A percentile compares a stretch with the other conserved stretches of the same genome.
These are phyloP conservation scores for Hyaloscypha hepaticicola DNA, from an alignment of 495 filamentous ascomycete genomes.

Conservation along the genomic window DNA sequence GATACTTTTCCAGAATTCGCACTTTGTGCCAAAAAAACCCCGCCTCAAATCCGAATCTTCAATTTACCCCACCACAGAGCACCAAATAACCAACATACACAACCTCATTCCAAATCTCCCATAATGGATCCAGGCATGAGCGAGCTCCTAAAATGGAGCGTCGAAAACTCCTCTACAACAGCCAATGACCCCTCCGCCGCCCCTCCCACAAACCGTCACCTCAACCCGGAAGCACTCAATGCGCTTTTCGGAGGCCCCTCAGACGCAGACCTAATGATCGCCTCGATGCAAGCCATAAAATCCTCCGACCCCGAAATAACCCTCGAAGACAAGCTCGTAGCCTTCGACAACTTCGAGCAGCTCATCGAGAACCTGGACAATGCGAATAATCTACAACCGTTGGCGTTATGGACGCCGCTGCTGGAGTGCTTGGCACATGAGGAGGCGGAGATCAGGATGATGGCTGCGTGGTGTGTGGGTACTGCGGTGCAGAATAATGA, in stretches of 20 bases:
- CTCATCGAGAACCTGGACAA: slow-evolving; percentile 91
- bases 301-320: slow-evolving; percentile 56
- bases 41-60: not conserved
- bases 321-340: slow-evolving; percentile 76
- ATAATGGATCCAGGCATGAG: slow-evolving; percentile 43
- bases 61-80: slow-evolving; percentile 19
- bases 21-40: not conserved
- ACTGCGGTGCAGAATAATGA: slow-evolving; percentile 96
- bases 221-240: slow-evolving; percentile 66
- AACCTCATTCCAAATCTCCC: slow-evolving; percentile 1
- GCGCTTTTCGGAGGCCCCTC: slow-evolving; percentile 76
- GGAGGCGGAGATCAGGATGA: slow-evolving; percentile 69
- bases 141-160: slow-evolving; percentile 89
- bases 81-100: slow-evolving; percentile 5
- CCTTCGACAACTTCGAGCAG: slow-evolving; percentile 96
- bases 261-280: slow-evolving; percentile 87
- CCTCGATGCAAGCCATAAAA: slow-evolving; percentile 70
- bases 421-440: slow-evolving; percentile 62
- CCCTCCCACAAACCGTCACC: slow-evolving; percentile 39
- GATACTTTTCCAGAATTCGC: not conserved
- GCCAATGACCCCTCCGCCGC: slow-evolving; percentile 45
- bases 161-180: slow-evolving; percentile 66
- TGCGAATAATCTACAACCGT: slow-evolving; percentile 80
- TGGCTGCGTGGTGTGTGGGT: slow-evolving; percentile 89
- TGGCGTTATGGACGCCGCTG: slow-evolving; percentile 80